Percentiles rank a stretch among this genome's conserved stretches.
Conservation (phyloP, 306 rosid species). For the Medicago lupulina region DNA sequence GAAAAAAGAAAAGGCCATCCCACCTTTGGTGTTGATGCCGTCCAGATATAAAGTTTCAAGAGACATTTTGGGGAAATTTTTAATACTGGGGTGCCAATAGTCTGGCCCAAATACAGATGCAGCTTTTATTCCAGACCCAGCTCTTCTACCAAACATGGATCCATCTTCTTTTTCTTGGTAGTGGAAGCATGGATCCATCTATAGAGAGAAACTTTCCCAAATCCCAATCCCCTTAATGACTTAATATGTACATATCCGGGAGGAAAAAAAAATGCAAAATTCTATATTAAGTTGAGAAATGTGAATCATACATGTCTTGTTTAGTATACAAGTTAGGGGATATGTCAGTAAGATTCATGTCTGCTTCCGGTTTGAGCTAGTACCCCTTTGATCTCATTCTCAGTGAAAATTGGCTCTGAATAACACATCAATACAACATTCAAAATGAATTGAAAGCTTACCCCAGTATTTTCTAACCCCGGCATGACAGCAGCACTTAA, state of each 20-base stretch:
- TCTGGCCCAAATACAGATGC: neutral
- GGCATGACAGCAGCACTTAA: constrained; percentile 3
- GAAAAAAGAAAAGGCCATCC: too few relatives aligned
- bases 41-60: too few relatives aligned
- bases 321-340: neutral
- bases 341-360: neutral
- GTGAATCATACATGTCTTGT: constrained; percentile 14
- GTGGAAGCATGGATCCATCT: neutral
- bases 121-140: neutral
- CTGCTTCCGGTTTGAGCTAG: neutral
- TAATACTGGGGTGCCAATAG: neutral
- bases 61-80: too few relatives aligned
- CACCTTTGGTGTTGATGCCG: too few relatives aligned
- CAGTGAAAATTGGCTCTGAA: neutral
- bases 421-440: constrained; percentile 15
- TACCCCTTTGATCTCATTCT: neutral
- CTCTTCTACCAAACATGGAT: neutral
- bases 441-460: constrained; percentile 26
- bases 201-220: neutral
- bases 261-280: neutral
- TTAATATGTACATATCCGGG: neutral
- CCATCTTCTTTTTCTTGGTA: too few relatives aligned
- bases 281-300: neutral
- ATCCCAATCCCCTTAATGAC: neutral
- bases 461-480: neutral